Evolutionary conservation across 495 filamentous ascomycete genomes (phyloP).

Genomic region (Lasiosphaeria miniovina): DNA sequence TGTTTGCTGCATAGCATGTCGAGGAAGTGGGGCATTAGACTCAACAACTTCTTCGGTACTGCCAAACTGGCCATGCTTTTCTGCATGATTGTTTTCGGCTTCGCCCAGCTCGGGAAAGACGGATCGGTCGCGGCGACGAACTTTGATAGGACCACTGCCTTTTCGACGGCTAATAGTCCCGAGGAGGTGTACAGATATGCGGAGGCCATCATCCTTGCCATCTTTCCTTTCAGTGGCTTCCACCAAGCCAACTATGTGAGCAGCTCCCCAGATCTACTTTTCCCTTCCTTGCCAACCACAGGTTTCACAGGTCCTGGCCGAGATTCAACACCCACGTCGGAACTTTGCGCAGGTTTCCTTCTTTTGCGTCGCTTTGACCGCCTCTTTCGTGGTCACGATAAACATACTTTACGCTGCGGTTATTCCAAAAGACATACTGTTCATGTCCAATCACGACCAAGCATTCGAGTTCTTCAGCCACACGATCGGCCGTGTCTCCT

Average conservation of each 20-base stretch:
- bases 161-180: constrained; percentile 13
- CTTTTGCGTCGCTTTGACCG: constrained; percentile 29
- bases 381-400: background rate
- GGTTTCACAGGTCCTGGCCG: constrained; percentile 17
- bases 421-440: constrained; percentile 18
- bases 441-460: constrained; percentile 13
- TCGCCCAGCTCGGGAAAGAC: constrained; percentile 8
- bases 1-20: constrained; percentile 47
- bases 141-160: constrained; percentile 7
- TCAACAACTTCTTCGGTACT: constrained; percentile 22
- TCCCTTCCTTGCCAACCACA: background rate
- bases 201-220: constrained; percentile 40
- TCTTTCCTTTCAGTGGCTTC: constrained; percentile 24
- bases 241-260: constrained; percentile 25
- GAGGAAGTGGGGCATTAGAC: constrained; percentile 21
- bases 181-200: constrained; percentile 17
- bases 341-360: constrained; percentile 32
- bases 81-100: constrained; percentile 16
- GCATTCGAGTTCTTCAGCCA: constrained; percentile 18
- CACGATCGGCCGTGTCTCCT: constrained; percentile 12
- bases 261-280: background rate
- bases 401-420: constrained; percentile 13
- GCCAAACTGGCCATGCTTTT: constrained; percentile 38
- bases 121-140: constrained; percentile 12
- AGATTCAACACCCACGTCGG: constrained; percentile 16